Evolutionary conservation across 495 filamentous ascomycete species (phyloP).

Genomic region (Bryoglossum gracile): DNA sequence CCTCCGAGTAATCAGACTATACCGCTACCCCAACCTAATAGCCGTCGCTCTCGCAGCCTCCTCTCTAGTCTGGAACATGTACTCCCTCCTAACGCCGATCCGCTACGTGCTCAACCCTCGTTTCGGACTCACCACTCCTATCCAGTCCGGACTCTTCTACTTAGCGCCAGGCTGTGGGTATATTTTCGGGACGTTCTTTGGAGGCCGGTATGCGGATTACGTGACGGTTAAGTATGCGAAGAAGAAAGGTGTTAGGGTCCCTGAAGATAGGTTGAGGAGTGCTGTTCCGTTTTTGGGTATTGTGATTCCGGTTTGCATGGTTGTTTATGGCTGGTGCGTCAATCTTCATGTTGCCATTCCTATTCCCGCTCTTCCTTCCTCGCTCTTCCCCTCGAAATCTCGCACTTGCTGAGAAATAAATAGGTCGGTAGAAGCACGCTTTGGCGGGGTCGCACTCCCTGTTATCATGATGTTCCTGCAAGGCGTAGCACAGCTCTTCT

Average conservation of each 20-base stretch:
- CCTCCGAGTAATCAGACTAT: constrained; percentile 50
- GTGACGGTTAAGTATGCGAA: constrained; percentile 58
- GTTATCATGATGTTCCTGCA: constrained; percentile 66
- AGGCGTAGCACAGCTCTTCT: constrained; percentile 65
- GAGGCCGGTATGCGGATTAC: constrained; percentile 64
- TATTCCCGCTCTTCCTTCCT: too few relatives aligned
- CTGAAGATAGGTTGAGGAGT: constrained; percentile 61
- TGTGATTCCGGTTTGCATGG: constrained; percentile 56
- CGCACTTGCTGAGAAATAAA: too few relatives aligned
- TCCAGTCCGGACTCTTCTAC: constrained; percentile 64
- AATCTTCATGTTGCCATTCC: too few relatives aligned
- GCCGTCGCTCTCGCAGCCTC: constrained; percentile 52
- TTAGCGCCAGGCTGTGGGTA: constrained; percentile 68
- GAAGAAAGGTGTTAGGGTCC: constrained; percentile 49
- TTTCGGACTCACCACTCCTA: constrained; percentile 57
- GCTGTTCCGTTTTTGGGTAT: constrained; percentile 52
- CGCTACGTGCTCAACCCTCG: constrained; percentile 68
- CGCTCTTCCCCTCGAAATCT: too few relatives aligned
- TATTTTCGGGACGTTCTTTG: constrained; percentile 60
- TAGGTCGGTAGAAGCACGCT: constrained; percentile 17
- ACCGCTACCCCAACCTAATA: constrained; percentile 59
- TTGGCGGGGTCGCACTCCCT: constrained; percentile 29
- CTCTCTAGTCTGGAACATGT: constrained; percentile 66
- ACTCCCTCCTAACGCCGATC: constrained; percentile 64
- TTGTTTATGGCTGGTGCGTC: constrained; percentile 67